Percentiles rank a stretch among this genome's conserved stretches.
These are phyloP conservation scores for Helianthus annuus DNA, from an alignment of 129 eudicot species.

Conservation along the genomic window DNA sequence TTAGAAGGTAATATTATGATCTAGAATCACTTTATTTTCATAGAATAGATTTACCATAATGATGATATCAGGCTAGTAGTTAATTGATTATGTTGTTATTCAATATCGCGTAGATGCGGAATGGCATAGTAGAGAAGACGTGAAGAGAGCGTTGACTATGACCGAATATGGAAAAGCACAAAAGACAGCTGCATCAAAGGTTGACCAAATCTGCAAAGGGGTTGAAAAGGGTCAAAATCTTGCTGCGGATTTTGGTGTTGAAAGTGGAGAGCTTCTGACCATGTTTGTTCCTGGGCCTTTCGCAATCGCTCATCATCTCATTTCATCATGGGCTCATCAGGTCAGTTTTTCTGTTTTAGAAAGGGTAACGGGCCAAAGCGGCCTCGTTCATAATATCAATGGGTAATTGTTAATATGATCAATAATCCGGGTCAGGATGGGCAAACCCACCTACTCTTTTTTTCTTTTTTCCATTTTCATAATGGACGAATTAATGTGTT, in stretches of 20 bases:
- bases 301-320: conserved; percentile 84
- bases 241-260: conserved; percentile 68
- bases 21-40: not conserved
- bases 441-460: not conserved
- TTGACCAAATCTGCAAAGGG: conserved; percentile 79
- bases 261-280: conserved; percentile 83
- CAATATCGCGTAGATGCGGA: conserved; percentile 49
- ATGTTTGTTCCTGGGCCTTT: conserved; percentile 85
- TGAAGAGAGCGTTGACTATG: conserved; percentile 56
- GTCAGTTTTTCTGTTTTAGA: conserved; percentile 22
- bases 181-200: conserved; percentile 56
- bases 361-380: not conserved
- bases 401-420: not conserved
- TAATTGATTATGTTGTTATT: not conserved
- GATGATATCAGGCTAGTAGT: too few species aligned
- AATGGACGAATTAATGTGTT: not conserved
- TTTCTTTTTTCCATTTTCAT: not conserved
- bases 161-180: conserved; percentile 81
- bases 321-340: conserved; percentile 64
- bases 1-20: conserved; percentile 61
- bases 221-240: conserved; percentile 58
- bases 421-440: not conserved
- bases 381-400: not conserved
- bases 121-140: conserved; percentile 83
- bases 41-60: too few species aligned